Evolutionary conservation across 2,329 filamentous ascomycete genomes (phyloP).

Genomic region (Stachybotrys chlorohalonatus): DNA sequence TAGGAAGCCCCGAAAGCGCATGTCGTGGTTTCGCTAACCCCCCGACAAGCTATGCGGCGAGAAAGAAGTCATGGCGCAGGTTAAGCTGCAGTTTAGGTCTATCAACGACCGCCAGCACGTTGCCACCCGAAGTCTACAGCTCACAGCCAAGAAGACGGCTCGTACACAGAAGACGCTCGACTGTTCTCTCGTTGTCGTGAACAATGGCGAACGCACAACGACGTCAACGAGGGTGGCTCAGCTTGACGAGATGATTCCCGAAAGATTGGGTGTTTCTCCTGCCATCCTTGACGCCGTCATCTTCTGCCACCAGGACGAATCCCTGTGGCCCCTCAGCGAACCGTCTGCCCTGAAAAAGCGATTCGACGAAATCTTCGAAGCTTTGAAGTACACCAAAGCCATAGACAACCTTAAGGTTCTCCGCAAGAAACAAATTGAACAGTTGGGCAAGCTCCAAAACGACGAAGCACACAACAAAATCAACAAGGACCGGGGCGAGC

Average conservation of each 20-base stretch:
- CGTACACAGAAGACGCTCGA: conserved; percentile 78
- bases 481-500: conserved; percentile 77
- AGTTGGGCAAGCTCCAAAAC: conserved; percentile 63
- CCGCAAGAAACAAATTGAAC: conserved; percentile 71
- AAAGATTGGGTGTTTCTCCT: conserved; percentile 78
- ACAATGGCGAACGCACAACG: conserved; percentile 69
- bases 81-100: conserved; percentile 79
- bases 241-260: conserved; percentile 74
- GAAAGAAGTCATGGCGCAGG: conserved; percentile 81
- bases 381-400: conserved; percentile 91
- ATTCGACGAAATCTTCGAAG: conserved; percentile 97
- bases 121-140: conserved; percentile 72
- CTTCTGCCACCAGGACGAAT: conserved; percentile 98
- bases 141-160: conserved; percentile 75
- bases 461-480: conserved; percentile 69
- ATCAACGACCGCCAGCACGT: conserved; percentile 74
- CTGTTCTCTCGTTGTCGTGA: conserved; percentile 63
- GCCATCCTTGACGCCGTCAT: conserved; percentile 92
- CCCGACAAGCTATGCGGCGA: conserved; percentile 59
- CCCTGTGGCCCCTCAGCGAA: conserved; percentile 91
- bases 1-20: conserved; percentile 17
- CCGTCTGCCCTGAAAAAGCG: conserved; percentile 79
- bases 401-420: conserved; percentile 90
- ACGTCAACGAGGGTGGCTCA: conserved; percentile 75
- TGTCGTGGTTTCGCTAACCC: too few relatives aligned